phyloP scores from a whole-genome alignment of 331 rosid species.

The Pyracantha coccinea region DNA sequence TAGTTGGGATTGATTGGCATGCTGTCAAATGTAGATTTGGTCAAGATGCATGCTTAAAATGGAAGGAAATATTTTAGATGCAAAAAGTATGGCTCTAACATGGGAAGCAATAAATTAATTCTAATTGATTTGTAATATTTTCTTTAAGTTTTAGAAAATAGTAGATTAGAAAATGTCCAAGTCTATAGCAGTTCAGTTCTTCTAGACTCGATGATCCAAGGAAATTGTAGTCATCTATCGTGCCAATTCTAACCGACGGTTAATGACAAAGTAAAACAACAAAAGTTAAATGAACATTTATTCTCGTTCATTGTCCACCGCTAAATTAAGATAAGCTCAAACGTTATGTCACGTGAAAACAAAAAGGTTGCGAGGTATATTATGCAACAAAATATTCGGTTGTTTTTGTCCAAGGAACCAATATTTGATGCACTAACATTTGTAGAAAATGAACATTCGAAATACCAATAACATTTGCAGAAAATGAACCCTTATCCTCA shows the following conservation, averaged over 20 bases:
- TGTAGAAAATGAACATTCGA: neutral
- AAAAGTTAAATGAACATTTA: no score
- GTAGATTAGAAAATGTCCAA: neutral
- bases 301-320: neutral
- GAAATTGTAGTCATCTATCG: no score
- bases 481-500: neutral
- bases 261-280: no score
- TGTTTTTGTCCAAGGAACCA: neutral
- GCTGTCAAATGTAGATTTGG: neutral
- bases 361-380: neutral
- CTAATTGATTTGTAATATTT: neutral
- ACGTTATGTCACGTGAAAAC: neutral
- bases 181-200: neutral
- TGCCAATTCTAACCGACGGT: no score
- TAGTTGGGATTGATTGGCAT: neutral
- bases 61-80: neutral
- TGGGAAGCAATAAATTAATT: no score
- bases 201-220: no score
- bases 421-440: neutral
- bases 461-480: neutral
- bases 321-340: neutral
- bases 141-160: neutral
- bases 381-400: neutral
- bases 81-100: no score
- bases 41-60: neutral